A percentile compares a stretch with the other conserved stretches of the same genome.
Evolutionary conservation across 148 eudicot genomes (phyloP).

Genomic region (Camellia granthamiana): DNA sequence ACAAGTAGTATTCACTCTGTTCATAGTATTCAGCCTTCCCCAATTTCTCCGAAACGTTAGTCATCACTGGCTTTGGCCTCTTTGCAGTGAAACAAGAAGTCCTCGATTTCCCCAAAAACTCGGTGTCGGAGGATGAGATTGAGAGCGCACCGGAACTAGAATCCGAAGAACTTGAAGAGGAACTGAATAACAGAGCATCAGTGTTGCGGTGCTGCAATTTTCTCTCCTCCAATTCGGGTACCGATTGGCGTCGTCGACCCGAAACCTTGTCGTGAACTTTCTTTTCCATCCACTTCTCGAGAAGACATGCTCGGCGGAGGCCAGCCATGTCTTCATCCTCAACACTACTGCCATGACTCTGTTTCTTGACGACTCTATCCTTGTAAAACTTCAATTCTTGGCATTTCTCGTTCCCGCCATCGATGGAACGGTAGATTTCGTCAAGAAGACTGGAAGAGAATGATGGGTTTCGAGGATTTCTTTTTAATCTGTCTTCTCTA

Average conservation of each 20-base stretch:
- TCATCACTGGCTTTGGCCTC: conserved; percentile 41
- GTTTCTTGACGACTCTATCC: conserved; percentile 21
- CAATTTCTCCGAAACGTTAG: conserved; percentile 16
- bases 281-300: conserved; percentile 67
- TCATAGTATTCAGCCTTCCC: conserved; percentile 7
- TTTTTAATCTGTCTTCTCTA: conserved; percentile 21
- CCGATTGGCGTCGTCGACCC: conserved; percentile 2
- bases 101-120: conserved; percentile 31
- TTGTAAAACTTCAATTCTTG: conserved; percentile 17
- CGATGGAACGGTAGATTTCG: conserved; percentile 64
- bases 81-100: conserved; percentile 30
- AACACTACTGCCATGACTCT: conserved; percentile 13
- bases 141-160: conserved; percentile 52
- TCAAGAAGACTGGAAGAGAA: conserved; percentile 73
- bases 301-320: conserved; percentile 44
- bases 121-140: conserved; percentile 56
- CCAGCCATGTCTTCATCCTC: conserved; percentile 39
- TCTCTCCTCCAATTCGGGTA: conserved; percentile 4
- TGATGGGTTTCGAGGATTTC: conserved; percentile 38
- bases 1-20: conserved; percentile 16
- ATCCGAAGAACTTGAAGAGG: conserved; percentile 47
- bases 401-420: conserved; percentile 20
- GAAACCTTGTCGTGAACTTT: conserved; percentile 23
- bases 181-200: conserved; percentile 49
- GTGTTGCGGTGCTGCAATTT: background rate